Conservation (phyloP, 176 grass and related monocot species). For the Rhipidocladum racemiflorum region DNA sequence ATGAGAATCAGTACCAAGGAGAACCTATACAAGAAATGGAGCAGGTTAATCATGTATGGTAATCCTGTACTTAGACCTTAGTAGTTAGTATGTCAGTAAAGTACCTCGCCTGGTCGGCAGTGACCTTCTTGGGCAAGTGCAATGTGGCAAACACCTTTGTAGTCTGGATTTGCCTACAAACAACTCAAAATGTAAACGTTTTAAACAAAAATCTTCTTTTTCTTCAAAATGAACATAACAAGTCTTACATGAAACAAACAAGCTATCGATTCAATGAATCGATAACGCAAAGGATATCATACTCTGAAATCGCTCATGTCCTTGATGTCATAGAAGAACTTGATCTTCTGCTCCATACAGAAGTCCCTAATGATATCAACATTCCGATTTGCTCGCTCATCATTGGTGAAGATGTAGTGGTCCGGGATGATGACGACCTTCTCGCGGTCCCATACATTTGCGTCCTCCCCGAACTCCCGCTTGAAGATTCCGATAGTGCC, state of each 20-base stretch:
- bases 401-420: slow-evolving; percentile 90
- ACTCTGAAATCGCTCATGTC: slow-evolving; percentile 78
- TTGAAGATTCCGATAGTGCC: slow-evolving; percentile 92
- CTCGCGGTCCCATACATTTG: slow-evolving; percentile 89
- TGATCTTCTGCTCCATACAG: slow-evolving; percentile 73
- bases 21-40: slow-evolving; percentile 53
- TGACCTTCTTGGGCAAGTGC: slow-evolving; percentile 96
- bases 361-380: slow-evolving; percentile 93
- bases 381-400: slow-evolving; percentile 87
- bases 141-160: slow-evolving; percentile 93
- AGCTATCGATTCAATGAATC: not conserved
- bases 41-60: not conserved
- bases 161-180: slow-evolving; percentile 90
- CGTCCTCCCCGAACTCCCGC: slow-evolving; percentile 80
- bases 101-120: slow-evolving; percentile 90
- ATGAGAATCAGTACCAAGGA: slow-evolving; percentile 93
- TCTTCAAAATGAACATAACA: not conserved
- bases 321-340: slow-evolving; percentile 97
- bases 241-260: not conserved
- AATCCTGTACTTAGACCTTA: not conserved
- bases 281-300: not conserved
- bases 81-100: not conserved
- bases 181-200: not conserved
- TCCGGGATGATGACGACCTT: slow-evolving; percentile 95
- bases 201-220: not conserved